Evolutionary conservation across 306 rosid genomes (phyloP).

Genomic region (Quercus parvula): DNA sequence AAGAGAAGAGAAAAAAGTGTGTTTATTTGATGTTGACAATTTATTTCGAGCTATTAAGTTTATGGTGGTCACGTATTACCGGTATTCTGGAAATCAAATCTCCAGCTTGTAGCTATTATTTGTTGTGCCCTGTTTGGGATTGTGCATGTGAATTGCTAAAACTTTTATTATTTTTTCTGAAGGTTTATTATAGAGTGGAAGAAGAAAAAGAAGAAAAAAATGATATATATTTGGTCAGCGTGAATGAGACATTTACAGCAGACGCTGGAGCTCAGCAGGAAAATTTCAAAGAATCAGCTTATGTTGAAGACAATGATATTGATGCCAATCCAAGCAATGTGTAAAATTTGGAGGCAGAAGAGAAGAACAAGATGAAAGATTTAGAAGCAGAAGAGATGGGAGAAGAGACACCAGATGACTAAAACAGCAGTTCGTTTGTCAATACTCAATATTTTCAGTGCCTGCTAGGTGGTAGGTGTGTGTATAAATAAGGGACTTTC

Average conservation of each 20-base stretch:
- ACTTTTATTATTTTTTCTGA: conserved; percentile 1
- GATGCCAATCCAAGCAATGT: conserved; percentile 2
- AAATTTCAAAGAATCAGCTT: conserved; percentile 7
- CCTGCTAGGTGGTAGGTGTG: neutral
- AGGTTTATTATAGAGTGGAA: conserved; percentile 70
- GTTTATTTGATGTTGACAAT: conserved; percentile 3
- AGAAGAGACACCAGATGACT: conserved; percentile 1
- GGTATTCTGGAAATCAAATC: neutral
- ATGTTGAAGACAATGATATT: conserved; percentile 10
- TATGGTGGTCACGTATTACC: neutral
- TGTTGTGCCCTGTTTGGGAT: neutral
- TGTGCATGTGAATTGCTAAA: conserved; percentile 15
- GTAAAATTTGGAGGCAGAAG: neutral
- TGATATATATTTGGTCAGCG: conserved; percentile 7
- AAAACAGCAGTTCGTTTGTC: neutral
- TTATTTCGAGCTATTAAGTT: conserved; percentile 1
- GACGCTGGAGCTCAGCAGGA: neutral
- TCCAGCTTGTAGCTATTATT: neutral
- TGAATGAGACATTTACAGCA: conserved; percentile 18
- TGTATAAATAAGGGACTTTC: neutral
- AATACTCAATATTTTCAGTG: neutral
- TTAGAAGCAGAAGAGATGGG: neutral
- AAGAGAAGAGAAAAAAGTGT: too few relatives aligned
- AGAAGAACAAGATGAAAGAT: neutral
- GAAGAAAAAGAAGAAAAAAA: conserved; percentile 44